phyloP scores from a whole-genome alignment of 495 filamentous ascomycete genomes.

The Cladorrhinum samala region DNA sequence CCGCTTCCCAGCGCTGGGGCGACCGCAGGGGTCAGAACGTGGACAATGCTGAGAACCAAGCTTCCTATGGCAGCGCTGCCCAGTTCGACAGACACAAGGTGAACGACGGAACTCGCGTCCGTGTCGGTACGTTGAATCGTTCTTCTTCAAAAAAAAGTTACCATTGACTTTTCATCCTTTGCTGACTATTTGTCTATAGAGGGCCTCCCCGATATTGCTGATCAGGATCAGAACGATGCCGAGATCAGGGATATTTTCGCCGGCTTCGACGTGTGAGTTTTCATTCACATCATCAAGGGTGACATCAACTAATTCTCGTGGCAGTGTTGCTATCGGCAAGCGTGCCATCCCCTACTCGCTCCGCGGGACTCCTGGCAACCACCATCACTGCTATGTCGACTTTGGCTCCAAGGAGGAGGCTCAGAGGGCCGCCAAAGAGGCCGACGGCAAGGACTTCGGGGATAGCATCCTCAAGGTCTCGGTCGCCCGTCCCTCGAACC shows the following conservation, averaged over 20 bases:
- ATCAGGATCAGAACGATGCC: constrained; percentile 45
- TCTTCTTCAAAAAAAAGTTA: neutral
- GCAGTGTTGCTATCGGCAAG: constrained; percentile 55
- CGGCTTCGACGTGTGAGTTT: constrained; percentile 45
- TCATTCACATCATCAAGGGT: constrained; percentile 8
- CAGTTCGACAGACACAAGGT: constrained; percentile 10
- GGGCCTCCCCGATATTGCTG: constrained; percentile 53
- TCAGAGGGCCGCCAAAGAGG: constrained; percentile 31
- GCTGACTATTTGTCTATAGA: constrained; percentile 34
- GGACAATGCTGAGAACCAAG: constrained; percentile 9
- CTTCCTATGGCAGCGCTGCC: constrained; percentile 16
- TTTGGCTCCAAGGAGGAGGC: constrained; percentile 52
- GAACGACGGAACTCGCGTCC: constrained; percentile 48
- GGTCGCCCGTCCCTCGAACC: neutral
- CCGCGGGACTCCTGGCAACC: constrained; percentile 46
- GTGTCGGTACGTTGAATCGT: constrained; percentile 30
- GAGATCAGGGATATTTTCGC: constrained; percentile 55
- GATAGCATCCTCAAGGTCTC: neutral
- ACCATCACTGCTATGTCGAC: constrained; percentile 67
- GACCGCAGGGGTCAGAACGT: constrained; percentile 29
- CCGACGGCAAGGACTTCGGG: constrained; percentile 22
- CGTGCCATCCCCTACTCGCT: constrained; percentile 53
- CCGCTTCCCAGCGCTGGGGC: constrained; percentile 33
- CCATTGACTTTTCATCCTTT: neutral
- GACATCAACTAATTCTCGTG: neutral